Evolutionary conservation across 2,329 filamentous ascomycete species (phyloP).

Genomic region (Sclerotinia minor): DNA sequence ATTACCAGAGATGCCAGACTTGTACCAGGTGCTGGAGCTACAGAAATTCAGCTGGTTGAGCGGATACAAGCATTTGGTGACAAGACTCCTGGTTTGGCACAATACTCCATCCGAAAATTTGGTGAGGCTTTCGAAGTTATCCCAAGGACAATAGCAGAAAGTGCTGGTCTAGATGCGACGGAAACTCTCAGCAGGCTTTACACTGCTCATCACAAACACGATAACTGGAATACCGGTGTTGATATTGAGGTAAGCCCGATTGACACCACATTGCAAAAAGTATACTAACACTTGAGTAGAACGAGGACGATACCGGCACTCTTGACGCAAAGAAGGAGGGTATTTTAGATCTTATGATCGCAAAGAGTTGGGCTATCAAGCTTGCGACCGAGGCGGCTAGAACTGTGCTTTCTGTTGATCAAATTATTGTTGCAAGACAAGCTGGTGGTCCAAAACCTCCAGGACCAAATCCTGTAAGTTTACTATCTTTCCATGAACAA

Average conservation of each 20-base stretch:
- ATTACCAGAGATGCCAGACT: constrained; percentile 91
- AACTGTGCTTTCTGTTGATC: constrained; percentile 93
- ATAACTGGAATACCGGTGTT: constrained; percentile 87
- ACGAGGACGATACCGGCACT: constrained; percentile 75
- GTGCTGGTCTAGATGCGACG: constrained; percentile 93
- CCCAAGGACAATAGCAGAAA: constrained; percentile 89
- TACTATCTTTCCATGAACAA: constrained; percentile 8
- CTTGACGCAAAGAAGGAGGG: constrained; percentile 84
- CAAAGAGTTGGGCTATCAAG: constrained; percentile 96
- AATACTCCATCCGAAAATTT: constrained; percentile 97
- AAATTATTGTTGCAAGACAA: constrained; percentile 97
- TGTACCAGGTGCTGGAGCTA: constrained; percentile 90
- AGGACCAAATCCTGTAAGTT: constrained; percentile 72
- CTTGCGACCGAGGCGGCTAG: constrained; percentile 91
- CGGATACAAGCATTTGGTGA: constrained; percentile 88
- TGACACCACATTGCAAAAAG: neutral
- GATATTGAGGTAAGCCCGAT: constrained; percentile 71
- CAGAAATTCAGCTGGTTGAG: constrained; percentile 91
- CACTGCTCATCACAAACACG: constrained; percentile 85
- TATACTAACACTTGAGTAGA: constrained; percentile 47
- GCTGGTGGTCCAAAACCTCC: constrained; percentile 97
- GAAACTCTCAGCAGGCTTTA: constrained; percentile 91
- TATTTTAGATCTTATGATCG: constrained; percentile 87
- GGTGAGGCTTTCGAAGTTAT: constrained; percentile 98
- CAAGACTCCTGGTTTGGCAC: constrained; percentile 86